Base-by-base conservation (phyloP, 2,329 filamentous ascomycete species). In the Neonectria hederae region DNA sequence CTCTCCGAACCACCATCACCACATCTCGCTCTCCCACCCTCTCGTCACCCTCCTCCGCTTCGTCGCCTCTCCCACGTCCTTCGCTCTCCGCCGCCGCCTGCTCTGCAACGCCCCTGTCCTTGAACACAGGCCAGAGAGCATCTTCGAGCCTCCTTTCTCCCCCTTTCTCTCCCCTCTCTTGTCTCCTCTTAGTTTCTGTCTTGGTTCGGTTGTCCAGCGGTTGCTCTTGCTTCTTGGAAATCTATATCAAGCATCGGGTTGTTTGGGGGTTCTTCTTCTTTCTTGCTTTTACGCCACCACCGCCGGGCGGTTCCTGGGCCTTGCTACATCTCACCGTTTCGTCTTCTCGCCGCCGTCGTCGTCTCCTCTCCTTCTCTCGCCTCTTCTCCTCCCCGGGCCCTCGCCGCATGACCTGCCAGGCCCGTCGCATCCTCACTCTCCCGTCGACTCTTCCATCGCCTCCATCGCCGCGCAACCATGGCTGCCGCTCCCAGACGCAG, bases 401-500 rank as follows among this genome's bases (percentile, higher is more conserved):
- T 65, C 65, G 63, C 71, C 74, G 75, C 71, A 77, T 77, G 76
- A 73, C 65, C 67, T 59, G 65, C 66, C 60, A 66, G 71, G 54
- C 49, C 66, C 62, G 65, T 70, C 71, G 70, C 69, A 71, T 70
- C 69, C 63, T 63, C 65, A 62, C 63, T 65, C 63, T 66, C 63
- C 69, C 73, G 69, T 72, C 73, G 65, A 69, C 69, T 70, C 67
- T 69, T 72, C 65, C 65, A 67, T 73, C 72, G 67, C 72, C 70
- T 71, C 69, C 56, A 68, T 69, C 69, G 65, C 63, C 65, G 65
- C 67, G 69, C 67, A 73, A 73, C 51, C 69, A 79, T 79, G 77
- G 75, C 78, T 75, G 78, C 66, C 70, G 74, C 69, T 64, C 77
- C 85, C 74, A 86, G 87, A 75, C 87, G 88, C 78, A 89, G 86